phyloP scores from a whole-genome alignment of 1,284 basidiomycete genomes.

The Entoloma clypeatum region DNA sequence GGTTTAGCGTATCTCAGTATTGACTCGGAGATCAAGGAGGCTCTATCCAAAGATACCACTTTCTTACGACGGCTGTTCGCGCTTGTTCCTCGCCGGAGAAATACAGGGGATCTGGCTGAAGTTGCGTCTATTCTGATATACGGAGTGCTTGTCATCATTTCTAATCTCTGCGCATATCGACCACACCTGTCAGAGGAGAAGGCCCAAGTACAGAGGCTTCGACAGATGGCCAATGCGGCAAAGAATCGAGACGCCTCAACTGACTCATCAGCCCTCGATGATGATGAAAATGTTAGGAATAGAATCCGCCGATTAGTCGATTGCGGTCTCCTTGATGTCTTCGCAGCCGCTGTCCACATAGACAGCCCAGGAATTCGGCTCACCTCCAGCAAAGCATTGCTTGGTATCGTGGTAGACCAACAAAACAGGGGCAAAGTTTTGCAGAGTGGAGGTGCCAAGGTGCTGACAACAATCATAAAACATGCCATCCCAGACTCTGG shows the following conservation, averaged over 20 bases:
- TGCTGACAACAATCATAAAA: constrained; percentile 63
- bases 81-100: constrained; percentile 50
- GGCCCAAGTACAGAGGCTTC: constrained; percentile 72
- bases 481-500: constrained; percentile 30
- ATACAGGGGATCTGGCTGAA: constrained; percentile 24
- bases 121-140: constrained; percentile 59
- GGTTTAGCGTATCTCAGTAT: constrained; percentile 79
- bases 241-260: constrained; percentile 28
- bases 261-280: constrained; percentile 41
- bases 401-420: constrained; percentile 75
- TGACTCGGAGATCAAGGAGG: constrained; percentile 63
- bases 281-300: constrained; percentile 58
- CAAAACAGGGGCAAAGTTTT: constrained; percentile 76
- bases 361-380: constrained; percentile 55
- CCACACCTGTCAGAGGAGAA: constrained; percentile 76
- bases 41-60: constrained; percentile 47
- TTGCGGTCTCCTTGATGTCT: constrained; percentile 60
- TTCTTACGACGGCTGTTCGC: constrained; percentile 65
- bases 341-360: constrained; percentile 54
- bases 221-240: constrained; percentile 61
- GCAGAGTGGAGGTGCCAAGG: constrained; percentile 79
- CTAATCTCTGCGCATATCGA: constrained; percentile 70
- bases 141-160: constrained; percentile 71
- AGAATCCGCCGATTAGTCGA: constrained; percentile 56
- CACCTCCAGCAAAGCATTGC: constrained; percentile 53